Conservation (phyloP, 768 basidiomycete species). For the Cantharellus anzutake region DNA sequence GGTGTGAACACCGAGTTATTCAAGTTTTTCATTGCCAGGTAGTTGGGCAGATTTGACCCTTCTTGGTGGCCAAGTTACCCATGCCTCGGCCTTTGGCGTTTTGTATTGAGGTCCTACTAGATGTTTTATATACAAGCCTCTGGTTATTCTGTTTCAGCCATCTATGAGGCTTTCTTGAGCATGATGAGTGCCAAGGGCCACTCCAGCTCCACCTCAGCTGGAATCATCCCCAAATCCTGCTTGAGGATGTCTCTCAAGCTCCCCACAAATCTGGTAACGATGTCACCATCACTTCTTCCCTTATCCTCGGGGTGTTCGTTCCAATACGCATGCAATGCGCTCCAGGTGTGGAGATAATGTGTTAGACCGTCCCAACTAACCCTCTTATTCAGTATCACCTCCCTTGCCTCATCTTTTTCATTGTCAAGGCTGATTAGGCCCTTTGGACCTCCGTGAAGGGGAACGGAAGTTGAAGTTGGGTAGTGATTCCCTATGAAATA, state of each 20-base stretch:
- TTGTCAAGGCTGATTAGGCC: not conserved
- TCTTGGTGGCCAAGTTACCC: too few relatives aligned
- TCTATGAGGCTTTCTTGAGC: slow-evolving; percentile 13
- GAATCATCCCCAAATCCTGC: slow-evolving; percentile 7
- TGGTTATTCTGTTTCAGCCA: too few relatives aligned
- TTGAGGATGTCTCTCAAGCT: slow-evolving; percentile 5
- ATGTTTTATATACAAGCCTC: too few relatives aligned
- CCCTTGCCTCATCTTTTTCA: slow-evolving; percentile 12
- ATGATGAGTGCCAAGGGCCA: slow-evolving; percentile 18
- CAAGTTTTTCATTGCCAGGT: too few relatives aligned
- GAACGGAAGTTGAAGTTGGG: not conserved
- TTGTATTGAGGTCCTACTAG: too few relatives aligned
- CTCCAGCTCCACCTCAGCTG: slow-evolving; percentile 13
- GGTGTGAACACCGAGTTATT: too few relatives aligned
- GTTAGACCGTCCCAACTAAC: slow-evolving; percentile 51
- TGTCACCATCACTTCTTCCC: slow-evolving; percentile 12
- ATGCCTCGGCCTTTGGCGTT: too few relatives aligned
- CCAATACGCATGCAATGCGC: slow-evolving; percentile 46
- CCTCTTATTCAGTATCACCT: slow-evolving; percentile 32
- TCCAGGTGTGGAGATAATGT: slow-evolving; percentile 52
- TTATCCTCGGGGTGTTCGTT: slow-evolving; percentile 41
- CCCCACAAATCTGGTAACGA: slow-evolving; percentile 10
- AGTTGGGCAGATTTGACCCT: too few relatives aligned
- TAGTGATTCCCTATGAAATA: slow-evolving; percentile 22
- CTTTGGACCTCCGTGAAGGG: not conserved